Evolutionary conservation across 345 rosid species (phyloP).

Genomic region (Eucalyptus erythrocorys): DNA sequence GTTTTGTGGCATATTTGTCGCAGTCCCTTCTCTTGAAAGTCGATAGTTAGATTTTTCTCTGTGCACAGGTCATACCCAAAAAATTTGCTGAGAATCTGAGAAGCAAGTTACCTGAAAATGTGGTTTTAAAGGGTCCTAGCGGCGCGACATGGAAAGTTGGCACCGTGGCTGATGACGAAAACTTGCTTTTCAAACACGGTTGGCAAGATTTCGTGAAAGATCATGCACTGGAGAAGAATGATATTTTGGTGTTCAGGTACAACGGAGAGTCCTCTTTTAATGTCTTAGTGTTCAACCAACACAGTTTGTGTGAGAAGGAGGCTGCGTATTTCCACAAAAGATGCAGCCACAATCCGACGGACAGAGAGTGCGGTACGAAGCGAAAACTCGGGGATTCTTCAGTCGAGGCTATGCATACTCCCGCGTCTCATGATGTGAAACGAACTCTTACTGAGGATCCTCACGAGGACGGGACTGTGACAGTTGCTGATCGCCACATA

Average conservation of each 20-base stretch:
- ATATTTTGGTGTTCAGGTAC: constrained; percentile 60
- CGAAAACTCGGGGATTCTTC: constrained; percentile 4
- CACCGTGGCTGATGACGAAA: constrained; percentile 17
- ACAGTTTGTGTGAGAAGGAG: constrained; percentile 60
- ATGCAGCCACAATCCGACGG: constrained; percentile 18
- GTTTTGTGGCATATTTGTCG: neutral
- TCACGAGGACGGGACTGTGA: neutral
- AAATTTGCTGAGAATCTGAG: constrained; percentile 32
- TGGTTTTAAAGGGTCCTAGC: constrained; percentile 60
- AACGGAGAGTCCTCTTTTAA: constrained; percentile 57
- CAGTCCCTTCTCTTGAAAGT: neutral
- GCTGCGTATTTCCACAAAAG: constrained; percentile 45
- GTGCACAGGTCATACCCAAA: constrained; percentile 50
- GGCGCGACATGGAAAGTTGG: constrained; percentile 44
- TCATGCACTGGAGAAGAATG: constrained; percentile 44
- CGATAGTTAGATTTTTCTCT: neutral
- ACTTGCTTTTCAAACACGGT: constrained; percentile 34
- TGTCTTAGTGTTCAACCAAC: constrained; percentile 45
- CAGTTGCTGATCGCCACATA: neutral
- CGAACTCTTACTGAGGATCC: neutral
- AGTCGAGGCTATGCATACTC: neutral
- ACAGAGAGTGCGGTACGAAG: constrained; percentile 5
- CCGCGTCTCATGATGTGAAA: neutral
- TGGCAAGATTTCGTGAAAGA: constrained; percentile 56
- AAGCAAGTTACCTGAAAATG: constrained; percentile 38